Base-by-base conservation (phyloP, 345 rosid genomes). In the Acer negundo region DNA sequence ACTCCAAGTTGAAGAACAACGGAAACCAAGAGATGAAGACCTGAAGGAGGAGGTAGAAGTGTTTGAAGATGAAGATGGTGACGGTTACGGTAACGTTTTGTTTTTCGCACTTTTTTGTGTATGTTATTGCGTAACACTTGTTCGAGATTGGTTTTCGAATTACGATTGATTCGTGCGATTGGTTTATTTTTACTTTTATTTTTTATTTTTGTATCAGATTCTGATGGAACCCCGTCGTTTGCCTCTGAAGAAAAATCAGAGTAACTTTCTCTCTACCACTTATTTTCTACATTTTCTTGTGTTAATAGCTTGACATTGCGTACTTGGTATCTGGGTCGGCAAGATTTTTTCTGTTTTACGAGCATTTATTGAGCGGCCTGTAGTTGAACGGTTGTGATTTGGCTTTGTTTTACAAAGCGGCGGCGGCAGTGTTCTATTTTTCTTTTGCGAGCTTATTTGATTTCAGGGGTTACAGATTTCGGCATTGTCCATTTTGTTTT, bases 181-280 rank as follows among this genome's bases (percentile, higher is more conserved):
- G 3, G 3, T 15, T 23, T 24, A n/a, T n/a, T n/a, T n/a, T n/a
- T n/a, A n/a, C n/a, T n/a, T n/a, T n/a, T n/a, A n/a, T n/a, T n/a
- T n/a, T n/a, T n/a, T n/a, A n/a, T 22, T 6, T 53, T 67, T 73
- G 11, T 66, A 16, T 62, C 93, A 88, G 96, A 84, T 87, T 83
- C 90, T 79, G 87, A 87, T 77, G 93, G 66, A n/a, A 87, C 85
- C 81, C 77, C 84, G 68, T 83, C 92, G 77, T 82, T 85, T 58
- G 76, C 85, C 84, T 79, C 85, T 51, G 90, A 80, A 67, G 94
- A 92, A 67, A 83, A 85, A 79, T 87, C 94, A n/a, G 93, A 90
- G 98, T 94, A 90, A 90, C 72, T 61, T 73, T 62, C 75, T 42
- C 83, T 56, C 64, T 74, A 74, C 62, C 75, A 51, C 67, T 55